These are phyloP conservation scores for Chlamydomonas sp. DNA, from an alignment of 139 green algal genomes.

Conservation along the genomic window DNA sequence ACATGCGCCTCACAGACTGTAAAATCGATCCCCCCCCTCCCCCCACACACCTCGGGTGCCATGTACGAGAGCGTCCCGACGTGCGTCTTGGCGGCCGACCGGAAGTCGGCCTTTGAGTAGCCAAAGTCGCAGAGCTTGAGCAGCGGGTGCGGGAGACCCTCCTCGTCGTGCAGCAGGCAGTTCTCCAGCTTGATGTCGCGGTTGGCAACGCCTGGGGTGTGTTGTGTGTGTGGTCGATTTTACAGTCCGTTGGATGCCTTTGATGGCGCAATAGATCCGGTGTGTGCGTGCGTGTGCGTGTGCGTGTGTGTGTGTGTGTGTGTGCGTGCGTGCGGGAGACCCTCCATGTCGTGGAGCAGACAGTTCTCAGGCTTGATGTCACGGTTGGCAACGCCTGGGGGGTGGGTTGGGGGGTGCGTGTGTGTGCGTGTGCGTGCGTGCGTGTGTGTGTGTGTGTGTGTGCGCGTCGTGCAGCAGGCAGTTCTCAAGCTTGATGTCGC, in stretches of 20 bases:
- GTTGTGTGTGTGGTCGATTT: too few relatives aligned
- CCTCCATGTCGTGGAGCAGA: slow-evolving; percentile 74
- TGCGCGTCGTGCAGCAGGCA: slow-evolving; percentile 75
- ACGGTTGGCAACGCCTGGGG: too few relatives aligned
- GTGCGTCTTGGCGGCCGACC: slow-evolving; percentile 46
- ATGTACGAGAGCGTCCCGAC: slow-evolving; percentile 94
- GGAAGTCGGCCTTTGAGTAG: slow-evolving; percentile 71
- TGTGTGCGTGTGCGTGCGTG: too few relatives aligned
- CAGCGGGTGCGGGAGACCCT: slow-evolving; percentile 55
- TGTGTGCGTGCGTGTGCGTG: too few relatives aligned
- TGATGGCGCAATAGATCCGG: too few relatives aligned
- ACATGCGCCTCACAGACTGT: too few relatives aligned
- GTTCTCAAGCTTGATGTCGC: slow-evolving; percentile 97
- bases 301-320: too few relatives aligned
- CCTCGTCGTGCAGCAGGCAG: slow-evolving; percentile 76
- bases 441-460: slow-evolving; percentile 48
- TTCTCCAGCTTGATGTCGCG: slow-evolving; percentile 97
- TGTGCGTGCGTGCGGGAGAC: too few relatives aligned
- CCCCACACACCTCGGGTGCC: slow-evolving; percentile 88
- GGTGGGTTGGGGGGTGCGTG: too few relatives aligned
- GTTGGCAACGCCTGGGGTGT: slow-evolving; percentile 65
- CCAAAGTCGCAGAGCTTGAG: slow-evolving; percentile 98
- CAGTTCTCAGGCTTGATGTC: slow-evolving; percentile 92
- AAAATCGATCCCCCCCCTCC: too few relatives aligned
- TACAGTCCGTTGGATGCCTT: too few relatives aligned